Evolutionary conservation across 2,329 filamentous ascomycete genomes (phyloP), one percentile per base, ranked within the genome.

Genomic region (Thelonectria olida): DNA sequence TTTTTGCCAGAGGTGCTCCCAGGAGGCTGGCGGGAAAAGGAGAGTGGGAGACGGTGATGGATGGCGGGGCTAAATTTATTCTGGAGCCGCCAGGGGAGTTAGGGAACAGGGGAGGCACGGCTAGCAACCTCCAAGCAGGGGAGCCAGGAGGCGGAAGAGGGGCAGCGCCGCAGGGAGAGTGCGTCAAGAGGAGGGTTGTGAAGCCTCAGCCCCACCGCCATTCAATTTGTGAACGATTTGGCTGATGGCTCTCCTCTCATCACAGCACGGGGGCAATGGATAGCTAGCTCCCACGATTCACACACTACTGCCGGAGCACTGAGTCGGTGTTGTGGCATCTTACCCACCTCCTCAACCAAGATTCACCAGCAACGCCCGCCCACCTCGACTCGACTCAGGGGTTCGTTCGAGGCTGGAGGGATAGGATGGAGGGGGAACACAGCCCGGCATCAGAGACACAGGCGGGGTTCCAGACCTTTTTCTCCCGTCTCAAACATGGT

Each of bases 21-120:
- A 64, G 64, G 67, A 66, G 70, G 64, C 64, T 64, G 63, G 69
- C 62, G 61, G 58, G 68, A 70, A 75, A 75, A 75, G 73, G 74
- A 70, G 73, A 71, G 72, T 64, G 71, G 73, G 72, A 69, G 71
- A 71, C 66, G 64, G 72, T 66, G 71, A 74, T 72, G 70, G 75
- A 78, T 77, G 76, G 77, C 75, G 77, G 77, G 77, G 77, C 75
- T 74, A 73, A 75, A 75, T 75, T 77, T 77, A 77, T 76, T 74
- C 70, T 72, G 71, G 72, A 71, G 67, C 69, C 68, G 66, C 65
- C 71, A 71, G 67, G 57, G 66, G 67, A 45, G 51, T n/a, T 10
- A 39, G 15, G 15, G 31, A 45, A 27, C 42, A 45, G 22, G 42
- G 42, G 42, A 13, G 5, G 39, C 20, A 42, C 39, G 4, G 39